phyloP scores from a whole-genome alignment of 768 basidiomycete genomes.

The Tubosaeta brunneosetosa region DNA sequence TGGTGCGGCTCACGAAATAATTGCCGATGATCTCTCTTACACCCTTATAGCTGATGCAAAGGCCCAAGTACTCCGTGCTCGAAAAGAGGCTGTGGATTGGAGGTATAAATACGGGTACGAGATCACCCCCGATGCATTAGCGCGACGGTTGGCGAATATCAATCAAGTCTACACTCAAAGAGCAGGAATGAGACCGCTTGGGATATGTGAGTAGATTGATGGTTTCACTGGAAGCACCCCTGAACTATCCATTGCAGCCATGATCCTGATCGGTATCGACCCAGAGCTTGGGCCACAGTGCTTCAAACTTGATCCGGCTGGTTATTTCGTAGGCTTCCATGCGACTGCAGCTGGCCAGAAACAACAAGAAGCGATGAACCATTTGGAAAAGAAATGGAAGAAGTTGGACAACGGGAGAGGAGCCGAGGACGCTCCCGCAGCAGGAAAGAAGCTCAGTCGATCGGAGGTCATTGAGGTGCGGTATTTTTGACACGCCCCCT shows the following conservation, averaged over 20 bases:
- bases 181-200: conserved; percentile 94
- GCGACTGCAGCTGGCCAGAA: conserved; percentile 96
- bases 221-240: background rate
- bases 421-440: conserved; percentile 71
- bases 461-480: conserved; percentile 88
- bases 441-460: conserved; percentile 67
- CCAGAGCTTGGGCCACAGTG: conserved; percentile 90
- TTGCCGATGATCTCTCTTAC: conserved; percentile 1
- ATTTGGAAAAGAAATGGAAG: conserved; percentile 99
- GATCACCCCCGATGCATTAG: conserved; percentile 95
- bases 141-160: conserved; percentile 92
- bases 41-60: conserved; percentile 75
- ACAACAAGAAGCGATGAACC: conserved; percentile 98
- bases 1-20: conserved; percentile 45
- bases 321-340: conserved; percentile 98
- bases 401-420: conserved; percentile 76
- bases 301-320: conserved; percentile 98
- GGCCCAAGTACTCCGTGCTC: conserved; percentile 81
- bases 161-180: conserved; percentile 99
- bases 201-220: conserved; percentile 65
- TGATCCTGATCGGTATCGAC: conserved; percentile 94
- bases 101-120: conserved; percentile 97
- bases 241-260: conserved; percentile 50
- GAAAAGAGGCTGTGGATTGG: conserved; percentile 86
- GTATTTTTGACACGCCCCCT: background rate